Percentiles rank a stretch among this genome's conserved stretches.
Evolutionary conservation across 2,329 filamentous ascomycete genomes (phyloP).

Genomic region (Colletotrichum sp.): DNA sequence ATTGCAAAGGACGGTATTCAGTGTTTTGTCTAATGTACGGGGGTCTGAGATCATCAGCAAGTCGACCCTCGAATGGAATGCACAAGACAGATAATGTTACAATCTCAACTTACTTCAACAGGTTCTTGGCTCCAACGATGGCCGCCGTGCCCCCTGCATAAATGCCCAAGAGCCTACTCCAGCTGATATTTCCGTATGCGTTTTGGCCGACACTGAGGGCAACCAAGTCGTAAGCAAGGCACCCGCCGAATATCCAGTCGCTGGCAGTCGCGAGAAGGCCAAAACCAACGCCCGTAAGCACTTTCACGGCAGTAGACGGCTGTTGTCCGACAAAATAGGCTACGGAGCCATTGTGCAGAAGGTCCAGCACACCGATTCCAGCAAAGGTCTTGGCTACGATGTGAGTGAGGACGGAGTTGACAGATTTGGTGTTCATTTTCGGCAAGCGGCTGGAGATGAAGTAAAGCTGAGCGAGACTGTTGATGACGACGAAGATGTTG

Average conservation of each 20-base stretch:
- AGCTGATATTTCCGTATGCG: slow-evolving; percentile 43
- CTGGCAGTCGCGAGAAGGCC: slow-evolving; percentile 51
- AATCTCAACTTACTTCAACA: slow-evolving; percentile 45
- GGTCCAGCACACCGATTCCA: slow-evolving; percentile 63
- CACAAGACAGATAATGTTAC: not conserved
- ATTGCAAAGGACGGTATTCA: not conserved
- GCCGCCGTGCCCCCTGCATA: slow-evolving; percentile 58
- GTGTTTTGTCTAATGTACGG: not conserved
- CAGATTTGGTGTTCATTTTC: slow-evolving; percentile 53
- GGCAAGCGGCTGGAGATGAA: slow-evolving; percentile 55
- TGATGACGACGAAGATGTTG: slow-evolving; percentile 62
- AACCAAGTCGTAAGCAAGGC: slow-evolving; percentile 63
- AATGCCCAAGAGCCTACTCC: slow-evolving; percentile 54
- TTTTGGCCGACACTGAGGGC: slow-evolving; percentile 59
- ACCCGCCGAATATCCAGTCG: slow-evolving; percentile 66
- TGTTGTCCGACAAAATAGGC: slow-evolving; percentile 57
- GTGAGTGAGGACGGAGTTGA: slow-evolving; percentile 60
- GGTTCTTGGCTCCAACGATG: slow-evolving; percentile 58
- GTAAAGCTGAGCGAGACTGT: slow-evolving; percentile 58
- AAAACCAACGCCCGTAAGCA: slow-evolving; percentile 59
- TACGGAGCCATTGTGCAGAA: slow-evolving; percentile 62
- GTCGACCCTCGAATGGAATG: not conserved
- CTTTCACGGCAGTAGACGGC: slow-evolving; percentile 52
- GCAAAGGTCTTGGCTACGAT: slow-evolving; percentile 64
- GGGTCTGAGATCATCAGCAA: not conserved